phyloP scores from a whole-genome alignment of 331 rosid species.

The Quercus phellos region DNA sequence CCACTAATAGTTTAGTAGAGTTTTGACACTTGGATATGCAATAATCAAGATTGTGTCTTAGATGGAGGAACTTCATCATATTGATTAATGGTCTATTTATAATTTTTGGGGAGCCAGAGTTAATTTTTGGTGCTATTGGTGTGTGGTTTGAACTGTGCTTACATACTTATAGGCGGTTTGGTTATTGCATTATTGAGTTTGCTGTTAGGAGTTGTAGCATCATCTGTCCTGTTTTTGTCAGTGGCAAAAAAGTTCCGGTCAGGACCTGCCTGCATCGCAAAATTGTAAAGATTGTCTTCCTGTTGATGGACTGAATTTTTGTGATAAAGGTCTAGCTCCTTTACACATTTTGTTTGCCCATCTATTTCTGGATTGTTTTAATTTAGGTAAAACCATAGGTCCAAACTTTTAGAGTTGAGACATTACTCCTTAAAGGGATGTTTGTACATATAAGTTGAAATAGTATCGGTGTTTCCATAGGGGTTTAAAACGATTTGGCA shows the following conservation, averaged over 20 bases:
- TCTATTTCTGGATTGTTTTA: background rate
- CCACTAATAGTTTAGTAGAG: background rate
- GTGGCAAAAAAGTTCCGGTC: no score
- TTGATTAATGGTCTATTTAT: background rate
- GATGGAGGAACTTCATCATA: background rate
- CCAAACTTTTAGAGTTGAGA: background rate
- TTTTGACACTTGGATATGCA: background rate
- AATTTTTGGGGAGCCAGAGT: background rate
- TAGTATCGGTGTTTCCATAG: no score
- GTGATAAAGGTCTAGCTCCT: background rate
- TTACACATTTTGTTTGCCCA: background rate
- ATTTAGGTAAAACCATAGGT: background rate
- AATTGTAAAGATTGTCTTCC: no score
- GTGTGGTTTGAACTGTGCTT: no score
- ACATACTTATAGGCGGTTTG: no score
- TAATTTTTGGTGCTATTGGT: background rate
- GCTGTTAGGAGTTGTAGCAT: no score
- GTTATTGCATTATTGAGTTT: no score
- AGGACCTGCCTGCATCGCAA: no score
- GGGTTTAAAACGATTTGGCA: no score
- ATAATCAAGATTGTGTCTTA: background rate
- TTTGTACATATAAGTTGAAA: no score
- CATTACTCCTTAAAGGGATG: background rate
- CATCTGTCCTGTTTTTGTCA: no score
- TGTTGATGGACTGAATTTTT: no score